These are phyloP conservation scores for Auriscalpium orientale DNA, from an alignment of 768 basidiomycete species.

Conservation along the genomic window DNA sequence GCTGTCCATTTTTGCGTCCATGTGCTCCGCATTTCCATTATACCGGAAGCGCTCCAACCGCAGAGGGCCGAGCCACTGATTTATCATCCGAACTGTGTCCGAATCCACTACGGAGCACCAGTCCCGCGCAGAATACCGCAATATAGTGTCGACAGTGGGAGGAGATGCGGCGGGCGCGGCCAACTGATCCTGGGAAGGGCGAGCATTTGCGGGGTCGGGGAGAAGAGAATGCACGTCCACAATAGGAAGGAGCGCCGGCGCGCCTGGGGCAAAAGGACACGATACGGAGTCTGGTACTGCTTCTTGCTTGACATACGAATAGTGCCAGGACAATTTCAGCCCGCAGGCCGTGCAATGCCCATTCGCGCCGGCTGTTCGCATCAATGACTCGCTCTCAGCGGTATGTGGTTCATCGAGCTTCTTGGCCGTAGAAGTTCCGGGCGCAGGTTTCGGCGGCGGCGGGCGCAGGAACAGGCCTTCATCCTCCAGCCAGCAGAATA, in stretches of 20 bases:
- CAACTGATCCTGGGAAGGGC: constrained; percentile 5
- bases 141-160: not conserved
- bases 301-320: constrained; percentile 1
- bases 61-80: not conserved
- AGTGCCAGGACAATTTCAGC: not conserved
- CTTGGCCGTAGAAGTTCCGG: not conserved
- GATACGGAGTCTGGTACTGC: not conserved
- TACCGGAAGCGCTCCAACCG: not conserved
- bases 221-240: constrained; percentile 4
- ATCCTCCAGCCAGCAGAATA: constrained; percentile 39
- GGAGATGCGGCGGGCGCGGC: not conserved
- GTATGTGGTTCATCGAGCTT: not conserved
- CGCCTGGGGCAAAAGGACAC: not conserved
- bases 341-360: constrained; percentile 9
- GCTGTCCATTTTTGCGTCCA: not conserved
- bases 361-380: not conserved
- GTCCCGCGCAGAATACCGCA: not conserved
- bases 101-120: not conserved
- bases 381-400: not conserved
- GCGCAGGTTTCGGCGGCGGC: constrained; percentile 8
- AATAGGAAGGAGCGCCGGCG: constrained; percentile 2
- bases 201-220: not conserved
- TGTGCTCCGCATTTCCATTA: not conserved
- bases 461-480: constrained; percentile 31
- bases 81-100: not conserved